phyloP scores from a whole-genome alignment of 2,329 filamentous ascomycete genomes.

The Apiospora saccharicola region DNA sequence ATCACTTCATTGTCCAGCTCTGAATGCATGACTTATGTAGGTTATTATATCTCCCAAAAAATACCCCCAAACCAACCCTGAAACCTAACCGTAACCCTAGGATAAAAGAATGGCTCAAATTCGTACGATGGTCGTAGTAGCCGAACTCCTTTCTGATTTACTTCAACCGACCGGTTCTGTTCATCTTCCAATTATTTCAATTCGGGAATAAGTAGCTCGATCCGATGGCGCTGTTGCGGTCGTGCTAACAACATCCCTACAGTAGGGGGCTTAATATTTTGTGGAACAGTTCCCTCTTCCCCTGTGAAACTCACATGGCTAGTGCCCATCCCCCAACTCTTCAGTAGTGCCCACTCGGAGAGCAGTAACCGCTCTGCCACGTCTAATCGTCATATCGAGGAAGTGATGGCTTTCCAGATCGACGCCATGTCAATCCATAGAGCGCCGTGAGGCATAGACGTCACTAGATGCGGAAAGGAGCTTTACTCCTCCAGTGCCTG shows the following conservation, averaged over 20 bases:
- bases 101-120: no score
- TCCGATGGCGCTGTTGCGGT: no score
- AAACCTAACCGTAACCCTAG: no score
- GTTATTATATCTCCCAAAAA: no score
- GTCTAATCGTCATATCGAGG: background rate
- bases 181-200: no score
- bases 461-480: background rate
- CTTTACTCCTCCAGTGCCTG: background rate
- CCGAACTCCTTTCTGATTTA: no score
- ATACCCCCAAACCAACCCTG: no score
- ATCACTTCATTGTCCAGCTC: no score
- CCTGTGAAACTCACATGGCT: slow-evolving; percentile 9
- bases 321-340: background rate
- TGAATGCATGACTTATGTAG: no score
- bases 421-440: background rate
- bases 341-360: background rate
- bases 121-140: no score
- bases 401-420: background rate
- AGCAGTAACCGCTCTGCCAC: background rate
- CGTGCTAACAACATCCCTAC: background rate
- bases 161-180: no score
- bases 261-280: background rate
- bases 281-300: background rate
- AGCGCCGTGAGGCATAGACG: background rate
- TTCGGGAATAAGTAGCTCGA: no score